Evolutionary conservation across 2,329 filamentous ascomycete species (phyloP).

Genomic region (Calonectria pseudoreteaudii): DNA sequence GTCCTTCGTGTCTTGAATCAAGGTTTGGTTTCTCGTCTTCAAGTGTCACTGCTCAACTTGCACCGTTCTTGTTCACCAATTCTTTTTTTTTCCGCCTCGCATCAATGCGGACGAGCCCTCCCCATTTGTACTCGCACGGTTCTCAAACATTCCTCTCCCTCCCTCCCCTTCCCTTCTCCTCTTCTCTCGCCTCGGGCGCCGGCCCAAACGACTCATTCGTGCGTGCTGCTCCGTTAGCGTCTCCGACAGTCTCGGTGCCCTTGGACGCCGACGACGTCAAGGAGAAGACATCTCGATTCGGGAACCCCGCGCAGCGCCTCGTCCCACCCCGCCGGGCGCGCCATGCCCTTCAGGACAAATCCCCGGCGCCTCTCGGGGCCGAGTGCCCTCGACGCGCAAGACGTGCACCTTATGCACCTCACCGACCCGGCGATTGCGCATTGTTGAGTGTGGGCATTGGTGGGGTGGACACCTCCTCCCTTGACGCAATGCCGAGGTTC

Average conservation of each 20-base stretch:
- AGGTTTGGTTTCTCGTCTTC: constrained; percentile 4
- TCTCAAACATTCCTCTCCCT: background rate
- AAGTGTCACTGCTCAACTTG: background rate
- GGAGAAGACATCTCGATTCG: constrained; percentile 11
- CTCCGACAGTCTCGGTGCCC: background rate
- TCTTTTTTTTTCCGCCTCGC: too few relatives aligned
- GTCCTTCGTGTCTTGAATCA: background rate
- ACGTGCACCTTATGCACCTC: background rate
- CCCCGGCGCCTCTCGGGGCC: constrained; percentile 16
- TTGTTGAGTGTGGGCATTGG: background rate
- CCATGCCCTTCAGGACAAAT: constrained; percentile 43
- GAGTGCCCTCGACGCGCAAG: background rate
- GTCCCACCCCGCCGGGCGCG: constrained; percentile 31
- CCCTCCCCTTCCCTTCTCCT: background rate
- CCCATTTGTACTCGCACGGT: background rate
- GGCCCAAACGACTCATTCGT: background rate
- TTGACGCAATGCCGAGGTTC: constrained; percentile 28
- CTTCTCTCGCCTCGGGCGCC: background rate
- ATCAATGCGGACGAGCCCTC: background rate
- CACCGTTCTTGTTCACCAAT: too few relatives aligned
- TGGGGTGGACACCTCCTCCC: background rate
- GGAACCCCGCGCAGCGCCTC: constrained; percentile 16
- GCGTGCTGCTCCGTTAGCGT: background rate
- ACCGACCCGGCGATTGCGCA: background rate
- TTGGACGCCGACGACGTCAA: background rate